Percentiles rank a stretch among this genome's conserved stretches.
These are phyloP conservation scores for Hippophae gyantsensis DNA, from an alignment of 306 rosid species.

Conservation along the genomic window DNA sequence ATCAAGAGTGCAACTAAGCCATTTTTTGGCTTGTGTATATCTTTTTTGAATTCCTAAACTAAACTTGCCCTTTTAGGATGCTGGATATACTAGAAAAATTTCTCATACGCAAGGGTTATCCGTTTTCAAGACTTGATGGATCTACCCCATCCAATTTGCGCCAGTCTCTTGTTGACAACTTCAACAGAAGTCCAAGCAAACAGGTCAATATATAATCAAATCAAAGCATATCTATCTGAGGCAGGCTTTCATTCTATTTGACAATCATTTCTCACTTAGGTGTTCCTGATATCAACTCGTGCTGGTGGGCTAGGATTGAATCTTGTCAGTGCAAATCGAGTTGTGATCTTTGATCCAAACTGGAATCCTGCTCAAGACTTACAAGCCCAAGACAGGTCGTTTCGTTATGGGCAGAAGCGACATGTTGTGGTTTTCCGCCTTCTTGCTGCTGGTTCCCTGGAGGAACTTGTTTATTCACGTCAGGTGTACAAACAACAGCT, in stretches of 20 bases:
- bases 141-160: constrained; percentile 80
- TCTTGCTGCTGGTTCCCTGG: constrained; percentile 88
- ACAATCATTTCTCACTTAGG: constrained; percentile 35
- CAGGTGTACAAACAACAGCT: constrained; percentile 96
- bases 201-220: constrained; percentile 33
- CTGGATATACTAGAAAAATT: constrained; percentile 86
- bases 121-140: constrained; percentile 92
- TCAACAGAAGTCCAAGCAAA: constrained; percentile 92
- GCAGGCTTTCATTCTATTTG: constrained; percentile 5
- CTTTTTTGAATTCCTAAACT: constrained; percentile 15
- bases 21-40: not conserved
- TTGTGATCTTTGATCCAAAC: constrained; percentile 89
- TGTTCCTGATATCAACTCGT: constrained; percentile 88
- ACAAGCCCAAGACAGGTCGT: constrained; percentile 96
- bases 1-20: not conserved
- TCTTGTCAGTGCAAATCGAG: constrained; percentile 96
- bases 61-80: constrained; percentile 52
- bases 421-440: constrained; percentile 87
- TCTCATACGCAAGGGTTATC: constrained; percentile 75
- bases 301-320: constrained; percentile 96
- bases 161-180: constrained; percentile 77
- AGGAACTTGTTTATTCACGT: constrained; percentile 88
- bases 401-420: constrained; percentile 87
- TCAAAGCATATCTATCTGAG: constrained; percentile 11
- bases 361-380: constrained; percentile 98